These are phyloP conservation scores for Salvia rosmarinus DNA, from an alignment of 257 asterid species.

Conservation along the genomic window DNA sequence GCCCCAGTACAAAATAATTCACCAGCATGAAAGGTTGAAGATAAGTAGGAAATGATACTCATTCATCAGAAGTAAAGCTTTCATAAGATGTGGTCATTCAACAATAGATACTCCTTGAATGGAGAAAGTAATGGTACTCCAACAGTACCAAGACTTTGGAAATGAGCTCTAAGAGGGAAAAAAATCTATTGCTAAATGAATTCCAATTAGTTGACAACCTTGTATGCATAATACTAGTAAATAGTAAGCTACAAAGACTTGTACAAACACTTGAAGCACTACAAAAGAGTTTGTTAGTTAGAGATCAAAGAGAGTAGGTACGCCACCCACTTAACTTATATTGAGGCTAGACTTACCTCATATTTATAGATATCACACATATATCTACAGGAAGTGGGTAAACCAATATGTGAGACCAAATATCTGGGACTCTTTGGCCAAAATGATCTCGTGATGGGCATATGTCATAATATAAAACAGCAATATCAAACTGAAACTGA, in stretches of 20 bases:
- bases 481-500: not conserved
- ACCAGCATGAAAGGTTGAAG: no score
- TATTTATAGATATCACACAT: not conserved
- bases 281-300: not conserved
- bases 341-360: constrained; percentile 5
- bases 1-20: no score
- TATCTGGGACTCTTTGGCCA: constrained; percentile 1
- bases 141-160: no score
- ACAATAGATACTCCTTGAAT: no score
- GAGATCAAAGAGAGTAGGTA: not conserved
- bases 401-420: constrained; percentile 7
- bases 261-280: not conserved
- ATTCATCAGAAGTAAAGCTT: no score
- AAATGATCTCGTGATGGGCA: not conserved
- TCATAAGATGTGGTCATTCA: no score
- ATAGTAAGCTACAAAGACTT: not conserved
- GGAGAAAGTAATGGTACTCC: no score
- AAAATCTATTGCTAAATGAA: no score
- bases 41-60: no score
- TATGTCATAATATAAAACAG: constrained; percentile 10
- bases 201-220: no score
- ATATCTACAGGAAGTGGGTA: not conserved
- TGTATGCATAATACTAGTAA: not conserved
- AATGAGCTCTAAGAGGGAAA: no score
- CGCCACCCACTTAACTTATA: not conserved